Evolutionary conservation across 2,329 filamentous ascomycete species (phyloP).

Genomic region (Aaosphaeria arxii): DNA sequence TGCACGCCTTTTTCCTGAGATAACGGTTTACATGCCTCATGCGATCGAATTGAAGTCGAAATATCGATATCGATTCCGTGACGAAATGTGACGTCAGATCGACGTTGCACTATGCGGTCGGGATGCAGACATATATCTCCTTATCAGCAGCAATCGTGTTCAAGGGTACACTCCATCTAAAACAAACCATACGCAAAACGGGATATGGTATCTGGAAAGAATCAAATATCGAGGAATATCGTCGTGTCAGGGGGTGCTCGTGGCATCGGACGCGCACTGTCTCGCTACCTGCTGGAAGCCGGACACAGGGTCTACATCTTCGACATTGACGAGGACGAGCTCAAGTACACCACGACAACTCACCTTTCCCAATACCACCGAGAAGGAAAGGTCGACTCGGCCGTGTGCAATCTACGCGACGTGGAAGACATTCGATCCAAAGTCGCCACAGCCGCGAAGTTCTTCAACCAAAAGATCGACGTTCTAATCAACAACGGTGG

Average conservation of each 20-base stretch:
- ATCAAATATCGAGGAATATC: slow-evolving; percentile 26
- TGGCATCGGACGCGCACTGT: slow-evolving; percentile 48
- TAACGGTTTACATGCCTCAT: background rate
- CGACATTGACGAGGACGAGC: slow-evolving; percentile 40
- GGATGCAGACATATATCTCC: background rate
- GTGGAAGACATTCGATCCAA: slow-evolving; percentile 40
- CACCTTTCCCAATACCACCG: slow-evolving; percentile 38
- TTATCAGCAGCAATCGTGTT: background rate
- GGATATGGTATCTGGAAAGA: slow-evolving; percentile 8
- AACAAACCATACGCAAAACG: background rate
- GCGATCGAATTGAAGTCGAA: background rate
- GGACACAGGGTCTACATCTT: slow-evolving; percentile 49
- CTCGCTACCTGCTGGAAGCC: slow-evolving; percentile 44
- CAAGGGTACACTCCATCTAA: background rate
- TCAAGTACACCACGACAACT: slow-evolving; percentile 37
- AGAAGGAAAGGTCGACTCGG: slow-evolving; percentile 32
- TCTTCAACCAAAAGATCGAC: slow-evolving; percentile 41
- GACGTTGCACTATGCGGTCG: slow-evolving; percentile 10
- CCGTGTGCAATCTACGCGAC: slow-evolving; percentile 45
- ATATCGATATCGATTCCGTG: background rate
- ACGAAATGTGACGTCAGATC: slow-evolving; percentile 19
- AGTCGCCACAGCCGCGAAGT: slow-evolving; percentile 41
- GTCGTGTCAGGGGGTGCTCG: slow-evolving; percentile 44
- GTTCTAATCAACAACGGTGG: slow-evolving; percentile 39
- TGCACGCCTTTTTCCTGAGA: background rate